Base-by-base conservation (phyloP, 306 rosid genomes). In the Prunus fruticosa region DNA sequence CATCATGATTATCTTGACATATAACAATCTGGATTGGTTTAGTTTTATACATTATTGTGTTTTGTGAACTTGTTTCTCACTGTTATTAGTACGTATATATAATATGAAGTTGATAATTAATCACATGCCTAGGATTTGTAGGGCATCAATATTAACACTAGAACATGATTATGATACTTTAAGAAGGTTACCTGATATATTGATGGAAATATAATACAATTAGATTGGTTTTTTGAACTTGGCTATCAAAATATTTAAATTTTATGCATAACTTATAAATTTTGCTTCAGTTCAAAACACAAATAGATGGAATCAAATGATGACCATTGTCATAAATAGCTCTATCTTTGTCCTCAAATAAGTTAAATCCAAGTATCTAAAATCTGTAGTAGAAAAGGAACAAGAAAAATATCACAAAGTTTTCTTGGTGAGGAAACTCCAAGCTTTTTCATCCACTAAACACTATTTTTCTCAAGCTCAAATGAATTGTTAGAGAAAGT, bases 381-480 rank as follows among this genome's bases (percentile, higher is more conserved):
- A 83, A 76, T 71, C 64, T 64, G 69, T 25, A 69, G 58, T 16
- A 64, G 22, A 46, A 45, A 32, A 28, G 69, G 45, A n/a, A 77
- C 41, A 12, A 66, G 68, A 46, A 66, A 86, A 88, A 85, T 69
- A 84, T 88, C 89, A 62, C 22, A 8, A 69, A 56, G 69, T 69
- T 84, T 79, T 72, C 76, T 73, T 76, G 89, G 88, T 47, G 84
- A 79, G 84, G 84, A 86, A 90, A 83, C 58, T 64, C 77, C 82
- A 75, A 77, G 76, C 80, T 30, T 67, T 90, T 82, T 80, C 86
- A 82, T 86, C 97, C 96, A 91, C 96, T 76, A 88, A 62, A 16
- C 67, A 63, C 11, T 30, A 63, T 18, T 57, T 81, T 76, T 61
- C 67, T 60, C 49, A 43, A 45, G 70, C 68, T 71, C 75, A 75